phyloP scores from a whole-genome alignment of 2,329 filamentous ascomycete genomes.

The Paracoccidioides lutzii region DNA sequence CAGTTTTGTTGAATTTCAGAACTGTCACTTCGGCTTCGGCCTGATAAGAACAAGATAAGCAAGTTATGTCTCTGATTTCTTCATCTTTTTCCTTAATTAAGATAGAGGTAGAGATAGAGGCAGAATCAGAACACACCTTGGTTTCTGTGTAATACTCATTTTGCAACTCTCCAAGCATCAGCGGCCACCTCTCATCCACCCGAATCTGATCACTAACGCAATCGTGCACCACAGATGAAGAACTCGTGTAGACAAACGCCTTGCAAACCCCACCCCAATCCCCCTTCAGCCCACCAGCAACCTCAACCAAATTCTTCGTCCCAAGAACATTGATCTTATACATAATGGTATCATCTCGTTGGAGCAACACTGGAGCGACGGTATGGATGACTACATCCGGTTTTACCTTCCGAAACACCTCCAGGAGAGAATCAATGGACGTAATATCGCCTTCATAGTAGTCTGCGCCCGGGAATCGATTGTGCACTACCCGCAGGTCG shows the following conservation, averaged over 20 bases:
- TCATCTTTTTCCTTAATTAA: not conserved
- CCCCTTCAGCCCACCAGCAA: constrained; percentile 56
- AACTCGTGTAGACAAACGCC: constrained; percentile 82
- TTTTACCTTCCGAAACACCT: constrained; percentile 51
- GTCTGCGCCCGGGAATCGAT: constrained; percentile 48
- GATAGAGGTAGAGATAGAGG: not conserved
- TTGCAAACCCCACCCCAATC: constrained; percentile 50
- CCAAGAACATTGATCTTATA: constrained; percentile 80
- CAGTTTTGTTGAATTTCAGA: constrained; percentile 56
- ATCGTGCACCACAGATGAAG: constrained; percentile 75
- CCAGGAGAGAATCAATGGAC: constrained; percentile 45
- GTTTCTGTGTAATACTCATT: constrained; percentile 80
- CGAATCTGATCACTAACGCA: constrained; percentile 67
- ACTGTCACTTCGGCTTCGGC: constrained; percentile 72
- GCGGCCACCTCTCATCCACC: constrained; percentile 70
- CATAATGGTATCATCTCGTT: constrained; percentile 41
- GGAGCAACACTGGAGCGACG: constrained; percentile 54
- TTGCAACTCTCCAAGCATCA: constrained; percentile 57
- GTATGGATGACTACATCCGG: constrained; percentile 87
- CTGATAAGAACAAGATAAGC: constrained; percentile 24
- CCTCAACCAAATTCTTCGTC: constrained; percentile 53
- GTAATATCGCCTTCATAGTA: constrained; percentile 75
- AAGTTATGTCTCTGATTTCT: too few relatives aligned
- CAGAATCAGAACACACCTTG: constrained; percentile 46
- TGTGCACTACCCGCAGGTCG: constrained; percentile 58